Percentiles rank a stretch among this genome's conserved stretches.
Evolutionary conservation across 306 rosid genomes (phyloP).

Genomic region (Heteromeles arbutifolia): DNA sequence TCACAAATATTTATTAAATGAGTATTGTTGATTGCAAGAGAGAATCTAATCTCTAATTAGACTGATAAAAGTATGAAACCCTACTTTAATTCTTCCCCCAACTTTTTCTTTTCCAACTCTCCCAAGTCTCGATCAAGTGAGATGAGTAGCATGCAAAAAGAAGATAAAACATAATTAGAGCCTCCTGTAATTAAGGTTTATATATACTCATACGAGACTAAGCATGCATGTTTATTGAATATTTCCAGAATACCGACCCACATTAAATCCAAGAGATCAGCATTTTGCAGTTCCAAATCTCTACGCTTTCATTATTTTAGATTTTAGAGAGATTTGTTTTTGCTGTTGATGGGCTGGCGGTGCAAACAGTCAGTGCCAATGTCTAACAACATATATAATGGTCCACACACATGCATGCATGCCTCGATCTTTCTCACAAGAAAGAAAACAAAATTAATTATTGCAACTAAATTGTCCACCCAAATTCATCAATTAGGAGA

Average conservation of each 20-base stretch:
- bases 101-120: background rate
- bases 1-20: too few relatives aligned
- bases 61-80: background rate
- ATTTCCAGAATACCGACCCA: background rate
- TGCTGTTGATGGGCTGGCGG: background rate
- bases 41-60: too few relatives aligned
- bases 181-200: background rate
- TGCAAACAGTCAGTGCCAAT: conserved; percentile 3
- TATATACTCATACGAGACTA: background rate
- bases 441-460: background rate
- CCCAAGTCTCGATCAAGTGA: background rate
- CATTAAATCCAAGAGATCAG: background rate
- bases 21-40: background rate
- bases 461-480: background rate
- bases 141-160: background rate
- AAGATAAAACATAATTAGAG: background rate
- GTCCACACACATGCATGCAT: background rate
- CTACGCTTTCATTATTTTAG: background rate
- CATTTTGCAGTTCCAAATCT: background rate
- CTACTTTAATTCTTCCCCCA: background rate
- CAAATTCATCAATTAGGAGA: background rate
- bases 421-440: background rate
- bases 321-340: background rate
- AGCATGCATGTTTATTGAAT: background rate
- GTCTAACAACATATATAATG: background rate